phyloP scores from a whole-genome alignment of 2,329 filamentous ascomycete genomes.

The Dichotomopilus funicola region DNA sequence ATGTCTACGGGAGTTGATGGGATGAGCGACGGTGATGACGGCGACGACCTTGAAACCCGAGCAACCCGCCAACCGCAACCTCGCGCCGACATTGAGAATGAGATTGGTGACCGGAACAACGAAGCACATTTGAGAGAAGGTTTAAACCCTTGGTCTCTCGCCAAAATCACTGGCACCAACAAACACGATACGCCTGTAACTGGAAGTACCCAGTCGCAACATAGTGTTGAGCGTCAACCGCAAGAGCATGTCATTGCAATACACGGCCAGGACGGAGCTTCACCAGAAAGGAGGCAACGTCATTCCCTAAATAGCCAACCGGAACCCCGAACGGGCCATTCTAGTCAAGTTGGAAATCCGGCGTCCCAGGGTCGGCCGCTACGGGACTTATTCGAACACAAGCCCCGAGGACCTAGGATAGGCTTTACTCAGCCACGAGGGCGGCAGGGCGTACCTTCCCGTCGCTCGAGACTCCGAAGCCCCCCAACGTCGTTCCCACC shows the following conservation, averaged over 20 bases:
- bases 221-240: neutral
- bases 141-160: slow-evolving; percentile 36
- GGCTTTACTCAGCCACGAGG: neutral
- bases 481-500: slow-evolving; percentile 7
- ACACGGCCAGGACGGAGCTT: neutral
- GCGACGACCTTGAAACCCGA: neutral
- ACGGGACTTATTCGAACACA: neutral
- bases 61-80: neutral
- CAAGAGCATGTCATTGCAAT: neutral
- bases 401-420: neutral
- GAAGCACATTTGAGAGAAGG: slow-evolving; percentile 9
- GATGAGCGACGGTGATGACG: slow-evolving; percentile 5
- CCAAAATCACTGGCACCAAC: slow-evolving; percentile 26
- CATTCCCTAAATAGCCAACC: neutral
- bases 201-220: neutral
- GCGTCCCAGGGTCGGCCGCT: neutral
- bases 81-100: neutral
- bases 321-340: neutral
- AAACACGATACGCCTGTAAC: slow-evolving; percentile 19
- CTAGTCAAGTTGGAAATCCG: neutral
- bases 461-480: slow-evolving; percentile 9
- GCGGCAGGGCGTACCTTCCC: neutral
- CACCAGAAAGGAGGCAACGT: neutral
- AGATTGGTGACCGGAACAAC: neutral
- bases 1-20: slow-evolving; percentile 18